Evolutionary conservation across 345 rosid species (phyloP), one percentile per base, ranked within the genome.

Genomic region (Populus alba): DNA sequence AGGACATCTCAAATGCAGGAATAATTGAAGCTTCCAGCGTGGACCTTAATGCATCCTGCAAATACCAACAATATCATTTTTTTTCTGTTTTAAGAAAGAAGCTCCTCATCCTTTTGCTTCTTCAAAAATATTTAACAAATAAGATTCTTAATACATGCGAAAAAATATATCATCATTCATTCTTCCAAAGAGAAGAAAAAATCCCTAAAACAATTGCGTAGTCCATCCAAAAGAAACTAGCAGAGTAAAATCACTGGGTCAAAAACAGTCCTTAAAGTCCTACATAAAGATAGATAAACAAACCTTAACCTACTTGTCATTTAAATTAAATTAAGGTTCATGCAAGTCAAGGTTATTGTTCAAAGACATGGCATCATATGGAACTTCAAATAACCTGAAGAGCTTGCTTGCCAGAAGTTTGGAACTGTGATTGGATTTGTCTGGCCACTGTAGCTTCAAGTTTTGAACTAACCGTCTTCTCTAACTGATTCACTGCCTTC

Each of bases 1-100:
- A 96, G 35, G 98, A 88, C 86, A 81, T 87, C 87, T 96, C 97
- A 87, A 96, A 96, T 69, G 97, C 90, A 78, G 99, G 99, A 75
- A 92, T 85, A 75, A 92, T 76, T 37, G 91, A 91, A 77, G 91
- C 85, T 87, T 92, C 97, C 71, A 96, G 69, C 74, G 84, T 76
- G 63, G 89, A 89, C 85, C 71, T 86, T 66, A 91, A 78, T 57
- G 90, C 82, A 81, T 91, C 92, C 95, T 91, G 86, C 82, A 78
- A 68, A 77, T 78, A 77, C 66, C 73, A 74, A 71, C 27, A 18
- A 61, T 66, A 82, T 51, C 6, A 71, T 41, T 70, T 63, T 69
- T 69, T n/a, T 59, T 75, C 23, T 41, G 41, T 63, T 70, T 65
- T 35, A 72, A 71, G 11, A 49, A 74, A 1, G 53, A 47, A 11